phyloP scores from a whole-genome alignment of 2,329 filamentous ascomycete genomes.

The Aspergillus pseudoterreus region DNA sequence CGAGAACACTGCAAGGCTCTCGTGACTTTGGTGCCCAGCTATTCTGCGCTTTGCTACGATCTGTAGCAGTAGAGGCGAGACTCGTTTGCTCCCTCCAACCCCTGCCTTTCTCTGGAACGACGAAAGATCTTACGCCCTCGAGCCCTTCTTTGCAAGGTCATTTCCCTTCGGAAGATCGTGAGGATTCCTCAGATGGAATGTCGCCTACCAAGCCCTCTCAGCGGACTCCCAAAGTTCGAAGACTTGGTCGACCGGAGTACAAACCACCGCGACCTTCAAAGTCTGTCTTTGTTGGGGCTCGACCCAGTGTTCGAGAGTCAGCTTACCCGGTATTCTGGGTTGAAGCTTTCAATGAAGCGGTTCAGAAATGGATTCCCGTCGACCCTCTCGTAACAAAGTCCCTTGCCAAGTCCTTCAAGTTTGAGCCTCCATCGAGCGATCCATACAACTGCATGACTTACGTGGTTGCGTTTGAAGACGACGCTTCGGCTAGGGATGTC shows the following conservation, averaged over 20 bases:
- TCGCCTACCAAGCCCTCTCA: slow-evolving; percentile 10
- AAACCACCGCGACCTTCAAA: slow-evolving; percentile 18
- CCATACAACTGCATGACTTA: slow-evolving; percentile 74
- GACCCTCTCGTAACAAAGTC: slow-evolving; percentile 80
- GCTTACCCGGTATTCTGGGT: slow-evolving; percentile 88
- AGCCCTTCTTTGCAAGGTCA: slow-evolving; percentile 36
- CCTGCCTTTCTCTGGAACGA: slow-evolving; percentile 61
- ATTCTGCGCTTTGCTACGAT: slow-evolving; percentile 81
- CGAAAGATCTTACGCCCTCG: slow-evolving; percentile 41
- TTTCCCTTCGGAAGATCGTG: slow-evolving; percentile 32
- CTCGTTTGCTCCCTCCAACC: slow-evolving; percentile 88
- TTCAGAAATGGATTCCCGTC: slow-evolving; percentile 87
- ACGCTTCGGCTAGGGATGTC: slow-evolving; percentile 76
- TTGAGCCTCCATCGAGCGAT: slow-evolving; percentile 82
- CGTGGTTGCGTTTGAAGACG: slow-evolving; percentile 78
- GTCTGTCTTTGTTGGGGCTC: slow-evolving; percentile 22
- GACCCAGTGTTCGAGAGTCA: slow-evolving; percentile 61
- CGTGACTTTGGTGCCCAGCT: slow-evolving; percentile 86
- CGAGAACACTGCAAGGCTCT: slow-evolving; percentile 69
- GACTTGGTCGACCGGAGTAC: slow-evolving; percentile 37
- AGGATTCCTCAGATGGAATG: slow-evolving; percentile 27
- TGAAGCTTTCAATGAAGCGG: slow-evolving; percentile 78
- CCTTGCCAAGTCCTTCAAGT: slow-evolving; percentile 67
- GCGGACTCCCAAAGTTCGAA: slow-evolving; percentile 19
- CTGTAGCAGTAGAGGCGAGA: slow-evolving; percentile 74